Base-by-base conservation (phyloP, 352 stramenopile genomes). In the Plasmopara muralis region DNA sequence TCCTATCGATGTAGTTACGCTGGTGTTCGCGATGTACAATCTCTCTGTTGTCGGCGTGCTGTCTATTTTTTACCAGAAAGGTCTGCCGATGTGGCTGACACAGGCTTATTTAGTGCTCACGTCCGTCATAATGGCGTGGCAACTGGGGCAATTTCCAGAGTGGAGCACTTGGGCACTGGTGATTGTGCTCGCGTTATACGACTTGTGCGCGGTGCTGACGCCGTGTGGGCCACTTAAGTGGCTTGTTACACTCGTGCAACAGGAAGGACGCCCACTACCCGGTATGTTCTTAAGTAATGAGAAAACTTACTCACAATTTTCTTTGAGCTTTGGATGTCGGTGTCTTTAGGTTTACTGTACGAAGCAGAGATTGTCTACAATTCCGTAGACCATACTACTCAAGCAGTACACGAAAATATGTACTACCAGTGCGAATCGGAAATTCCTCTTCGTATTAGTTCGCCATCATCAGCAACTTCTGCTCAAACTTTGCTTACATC, bases 151-250 rank as follows among this genome's bases (percentile, higher is more conserved):
- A 67, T 98, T 99, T 50, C 94, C 96, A 31, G 90, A 98, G 57
- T 97, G 86, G 87, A 97, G 78, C 44, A 95, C 85, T 12, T 97
- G 88, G 89, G 84, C 84, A 0, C 63, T 97, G 4, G 76, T 97
- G 14, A 81, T 98, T 10, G 95, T 98, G 45, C 77, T 99, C 34
- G 97, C 95, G 1, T 87, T 99, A 34, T 99, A 99, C 70, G 97
- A 99, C 74, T 68, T 99, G n/a, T 98, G 94, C 60, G 97, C 97
- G 3, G 97, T 99, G 7, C 68, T 99, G n/a, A 98, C 95, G n/a
- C 97, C 97, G 0, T 99, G 94, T 70, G 97, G 97, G 5, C 97
- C 97, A 16, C 67, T 99, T 20, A 98, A 98, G 54, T 95, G 87
- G 49, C 74, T 99, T 13, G 92, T 95, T 9, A 90, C 98, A 45